Evolutionary conservation across 148 eudicot species (phyloP).

Genomic region (Rheum nobile): DNA sequence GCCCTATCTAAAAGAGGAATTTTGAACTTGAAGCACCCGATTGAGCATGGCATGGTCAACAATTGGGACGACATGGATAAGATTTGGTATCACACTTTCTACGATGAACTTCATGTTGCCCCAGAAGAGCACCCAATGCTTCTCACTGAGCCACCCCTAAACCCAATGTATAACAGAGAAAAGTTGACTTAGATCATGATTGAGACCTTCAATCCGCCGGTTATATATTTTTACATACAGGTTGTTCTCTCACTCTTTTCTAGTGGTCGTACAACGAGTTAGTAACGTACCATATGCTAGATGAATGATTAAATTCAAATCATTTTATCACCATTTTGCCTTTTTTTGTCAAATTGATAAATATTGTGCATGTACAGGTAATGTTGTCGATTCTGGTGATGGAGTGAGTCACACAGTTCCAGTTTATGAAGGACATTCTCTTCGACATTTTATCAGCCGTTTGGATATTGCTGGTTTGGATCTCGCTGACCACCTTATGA

Average conservation of each 20-base stretch:
- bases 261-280: constrained; percentile 1
- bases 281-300: not conserved
- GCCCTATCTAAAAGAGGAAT: constrained; percentile 3
- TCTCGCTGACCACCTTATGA: constrained; percentile 4
- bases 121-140: constrained; percentile 8
- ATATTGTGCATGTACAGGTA: not conserved
- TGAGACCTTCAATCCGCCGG: constrained; percentile 5
- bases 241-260: constrained; percentile 1
- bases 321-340: not conserved
- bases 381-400: constrained; percentile 5
- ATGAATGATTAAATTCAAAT: not conserved
- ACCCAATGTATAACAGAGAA: constrained; percentile 4
- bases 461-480: constrained; percentile 4
- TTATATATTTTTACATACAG: not conserved
- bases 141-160: constrained; percentile 3
- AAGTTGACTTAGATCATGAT: constrained; percentile 4
- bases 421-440: not conserved
- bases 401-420: constrained; percentile 8
- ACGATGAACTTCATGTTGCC: constrained; percentile 5
- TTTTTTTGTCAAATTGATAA: not conserved
- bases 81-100: constrained; percentile 8
- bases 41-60: constrained; percentile 5
- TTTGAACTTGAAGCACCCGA: constrained; percentile 2
- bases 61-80: constrained; percentile 8
- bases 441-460: not conserved